Conservation (phyloP, 2,329 filamentous ascomycete species). For the Colletotrichum sp. region DNA sequence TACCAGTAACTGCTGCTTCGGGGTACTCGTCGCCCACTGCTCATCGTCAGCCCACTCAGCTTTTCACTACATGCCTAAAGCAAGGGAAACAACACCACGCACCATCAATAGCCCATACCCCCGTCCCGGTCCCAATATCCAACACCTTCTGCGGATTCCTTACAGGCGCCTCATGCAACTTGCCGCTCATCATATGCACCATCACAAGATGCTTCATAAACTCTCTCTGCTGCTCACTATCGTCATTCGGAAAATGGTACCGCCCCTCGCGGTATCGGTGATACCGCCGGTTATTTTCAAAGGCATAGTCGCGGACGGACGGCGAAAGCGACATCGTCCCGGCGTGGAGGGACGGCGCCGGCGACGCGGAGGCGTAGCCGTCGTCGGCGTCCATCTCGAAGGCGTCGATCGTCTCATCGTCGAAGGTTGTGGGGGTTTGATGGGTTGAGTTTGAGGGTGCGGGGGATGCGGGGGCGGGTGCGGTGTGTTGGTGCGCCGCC, state of each 20-base stretch:
- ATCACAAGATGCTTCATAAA: constrained; percentile 42
- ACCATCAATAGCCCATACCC: constrained; percentile 69
- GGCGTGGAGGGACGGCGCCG: constrained; percentile 22
- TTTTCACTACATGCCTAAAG: not conserved
- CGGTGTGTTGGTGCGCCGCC: not conserved
- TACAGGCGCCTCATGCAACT: constrained; percentile 47
- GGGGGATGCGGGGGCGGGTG: not conserved
- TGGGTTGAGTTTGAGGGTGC: not conserved
- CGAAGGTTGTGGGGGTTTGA: not conserved
- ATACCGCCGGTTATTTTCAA: constrained; percentile 47
- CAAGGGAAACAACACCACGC: not conserved
- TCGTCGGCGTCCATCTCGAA: constrained; percentile 4
- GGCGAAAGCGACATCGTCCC: constrained; percentile 32
- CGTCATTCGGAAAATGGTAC: constrained; percentile 52
- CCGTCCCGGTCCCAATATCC: constrained; percentile 51
- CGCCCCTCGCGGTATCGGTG: constrained; percentile 45
- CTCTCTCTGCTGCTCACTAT: constrained; percentile 44
- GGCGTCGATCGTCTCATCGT: not conserved
- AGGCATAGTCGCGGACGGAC: constrained; percentile 43
- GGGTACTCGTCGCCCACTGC: constrained; percentile 68
- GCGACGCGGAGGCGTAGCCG: constrained; percentile 22
- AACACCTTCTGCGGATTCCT: constrained; percentile 42
- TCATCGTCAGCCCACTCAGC: constrained; percentile 34
- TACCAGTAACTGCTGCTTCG: constrained; percentile 62
- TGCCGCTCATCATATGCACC: constrained; percentile 39